Percentiles rank a stretch among this genome's conserved stretches.
Evolutionary conservation across 371 early-diverging fungal species (phyloP).

Genomic region (Mucor mucedo): DNA sequence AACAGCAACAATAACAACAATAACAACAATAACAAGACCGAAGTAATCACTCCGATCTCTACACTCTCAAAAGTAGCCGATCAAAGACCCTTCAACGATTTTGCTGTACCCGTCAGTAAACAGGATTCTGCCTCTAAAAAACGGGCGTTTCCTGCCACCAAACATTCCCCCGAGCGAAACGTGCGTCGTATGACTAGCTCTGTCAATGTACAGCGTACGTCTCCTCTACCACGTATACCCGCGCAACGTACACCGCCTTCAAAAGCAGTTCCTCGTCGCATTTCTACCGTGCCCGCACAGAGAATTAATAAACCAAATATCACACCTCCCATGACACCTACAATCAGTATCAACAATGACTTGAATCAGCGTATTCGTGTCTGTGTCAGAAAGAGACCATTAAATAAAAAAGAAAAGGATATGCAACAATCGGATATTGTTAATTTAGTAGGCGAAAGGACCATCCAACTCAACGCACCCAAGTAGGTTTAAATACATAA

Average conservation of each 20-base stretch:
- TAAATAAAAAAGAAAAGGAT: conserved; percentile 81
- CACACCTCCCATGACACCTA: background rate
- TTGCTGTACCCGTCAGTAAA: background rate
- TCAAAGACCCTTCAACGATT: too few species aligned
- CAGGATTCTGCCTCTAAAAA: background rate
- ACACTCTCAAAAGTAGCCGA: too few species aligned
- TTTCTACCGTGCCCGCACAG: conserved; percentile 16
- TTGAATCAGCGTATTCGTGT: conserved; percentile 89
- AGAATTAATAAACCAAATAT: background rate
- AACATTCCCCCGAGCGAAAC: conserved; percentile 5
- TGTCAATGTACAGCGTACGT: background rate
- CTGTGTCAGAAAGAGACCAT: conserved; percentile 95
- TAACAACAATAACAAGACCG: background rate
- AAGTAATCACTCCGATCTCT: background rate
- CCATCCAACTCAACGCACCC: conserved; percentile 87
- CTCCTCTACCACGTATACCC: too few species aligned
- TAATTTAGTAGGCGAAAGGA: conserved; percentile 63
- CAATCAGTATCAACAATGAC: conserved; percentile 28
- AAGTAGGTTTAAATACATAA: conserved; percentile 60
- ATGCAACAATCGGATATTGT: conserved; percentile 86
- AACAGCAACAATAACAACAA: background rate
- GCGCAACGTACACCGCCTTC: conserved; percentile 12
- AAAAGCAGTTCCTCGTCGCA: conserved; percentile 9
- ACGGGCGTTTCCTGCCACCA: conserved; percentile 1
- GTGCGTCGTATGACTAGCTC: conserved; percentile 26